These are phyloP conservation scores for Puccinia brachypodii DNA, from an alignment of 1,284 basidiomycete species.

Conservation along the genomic window DNA sequence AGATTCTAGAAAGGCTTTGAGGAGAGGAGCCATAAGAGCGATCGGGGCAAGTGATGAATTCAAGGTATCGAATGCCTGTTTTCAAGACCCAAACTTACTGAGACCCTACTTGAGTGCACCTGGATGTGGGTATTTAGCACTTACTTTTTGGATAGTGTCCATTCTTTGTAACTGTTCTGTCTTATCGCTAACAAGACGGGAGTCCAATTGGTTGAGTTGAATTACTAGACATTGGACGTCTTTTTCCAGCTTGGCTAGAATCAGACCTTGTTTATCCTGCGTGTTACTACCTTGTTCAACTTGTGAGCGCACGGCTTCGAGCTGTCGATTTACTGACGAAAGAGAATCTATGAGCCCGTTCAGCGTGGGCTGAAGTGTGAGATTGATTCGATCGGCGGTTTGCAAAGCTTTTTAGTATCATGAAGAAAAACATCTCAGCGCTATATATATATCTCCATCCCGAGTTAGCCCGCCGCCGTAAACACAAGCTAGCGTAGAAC, in stretches of 20 bases:
- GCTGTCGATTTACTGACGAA: background rate
- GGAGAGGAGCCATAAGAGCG: conserved; percentile 4
- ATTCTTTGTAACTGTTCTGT: background rate
- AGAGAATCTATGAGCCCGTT: conserved; percentile 2
- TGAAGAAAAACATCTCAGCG: background rate
- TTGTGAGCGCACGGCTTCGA: conserved; percentile 6
- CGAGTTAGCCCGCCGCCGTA: background rate
- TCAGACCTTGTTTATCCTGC: background rate
- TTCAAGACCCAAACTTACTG: no score
- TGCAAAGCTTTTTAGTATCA: conserved; percentile 7
- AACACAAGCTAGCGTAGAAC: background rate
- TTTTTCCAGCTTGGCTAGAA: conserved; percentile 24
- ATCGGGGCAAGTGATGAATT: conserved; percentile 7
- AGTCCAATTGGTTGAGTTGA: background rate
- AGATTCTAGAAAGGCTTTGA: conserved; percentile 20
- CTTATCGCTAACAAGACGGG: background rate
- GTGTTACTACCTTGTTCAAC: background rate
- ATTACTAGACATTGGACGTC: background rate
- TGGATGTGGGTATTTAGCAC: background rate
- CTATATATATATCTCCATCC: background rate
- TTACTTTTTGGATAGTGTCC: background rate
- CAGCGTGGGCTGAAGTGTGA: background rate
- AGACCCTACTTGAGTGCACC: background rate
- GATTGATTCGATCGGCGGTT: conserved; percentile 21
- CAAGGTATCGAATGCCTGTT: conserved; percentile 9